Evolutionary conservation across 2,329 filamentous ascomycete genomes (phyloP).

Genomic region (Ambrosiella xylebori): DNA sequence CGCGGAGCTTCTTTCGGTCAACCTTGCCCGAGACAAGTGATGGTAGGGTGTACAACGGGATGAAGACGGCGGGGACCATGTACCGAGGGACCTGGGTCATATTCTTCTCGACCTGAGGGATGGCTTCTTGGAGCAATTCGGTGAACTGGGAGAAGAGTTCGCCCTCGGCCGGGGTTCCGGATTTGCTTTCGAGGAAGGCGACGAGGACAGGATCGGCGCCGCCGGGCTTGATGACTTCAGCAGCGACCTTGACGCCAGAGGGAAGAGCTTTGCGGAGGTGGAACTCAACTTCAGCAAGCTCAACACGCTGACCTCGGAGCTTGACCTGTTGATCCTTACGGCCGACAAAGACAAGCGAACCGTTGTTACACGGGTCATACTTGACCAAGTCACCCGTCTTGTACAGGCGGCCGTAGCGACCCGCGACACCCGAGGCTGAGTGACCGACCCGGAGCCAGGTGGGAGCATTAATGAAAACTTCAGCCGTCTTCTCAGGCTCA

Average conservation of each 20-base stretch:
- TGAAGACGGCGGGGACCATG: constrained; percentile 32
- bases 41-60: constrained; percentile 29
- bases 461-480: constrained; percentile 39
- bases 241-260: constrained; percentile 25
- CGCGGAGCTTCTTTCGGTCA: constrained; percentile 31
- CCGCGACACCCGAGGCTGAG: constrained; percentile 17
- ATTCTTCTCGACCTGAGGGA: constrained; percentile 19
- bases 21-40: constrained; percentile 32
- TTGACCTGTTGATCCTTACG: constrained; percentile 54
- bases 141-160: constrained; percentile 19
- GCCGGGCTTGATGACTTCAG: constrained; percentile 31
- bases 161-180: constrained; percentile 16
- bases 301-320: constrained; percentile 46
- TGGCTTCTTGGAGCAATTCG: constrained; percentile 18
- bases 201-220: constrained; percentile 29
- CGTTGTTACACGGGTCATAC: constrained; percentile 35
- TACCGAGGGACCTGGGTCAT: constrained; percentile 25
- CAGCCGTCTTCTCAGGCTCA: constrained; percentile 37
- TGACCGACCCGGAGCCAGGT: constrained; percentile 30
- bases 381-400: constrained; percentile 42
- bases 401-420: constrained; percentile 32
- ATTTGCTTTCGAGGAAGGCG: constrained; percentile 24
- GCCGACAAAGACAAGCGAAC: constrained; percentile 39
- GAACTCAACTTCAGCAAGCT: constrained; percentile 37
- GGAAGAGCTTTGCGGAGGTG: constrained; percentile 30